phyloP scores from a whole-genome alignment of 2,329 filamentous ascomycete species.

The Incumbomyces lentus region DNA sequence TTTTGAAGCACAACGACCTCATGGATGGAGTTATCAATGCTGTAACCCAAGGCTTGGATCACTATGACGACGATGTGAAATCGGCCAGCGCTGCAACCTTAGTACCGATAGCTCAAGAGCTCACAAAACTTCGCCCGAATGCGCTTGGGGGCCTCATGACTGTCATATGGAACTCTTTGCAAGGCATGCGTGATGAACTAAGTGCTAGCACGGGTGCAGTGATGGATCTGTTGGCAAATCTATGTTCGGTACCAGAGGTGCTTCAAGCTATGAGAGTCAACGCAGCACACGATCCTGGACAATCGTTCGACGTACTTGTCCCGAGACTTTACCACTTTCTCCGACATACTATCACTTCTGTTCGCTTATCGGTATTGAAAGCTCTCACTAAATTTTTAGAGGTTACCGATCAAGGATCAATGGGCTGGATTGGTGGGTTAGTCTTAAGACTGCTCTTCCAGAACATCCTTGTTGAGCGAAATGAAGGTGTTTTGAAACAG shows the following conservation, averaged over 20 bases:
- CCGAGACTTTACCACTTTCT: slow-evolving; percentile 92
- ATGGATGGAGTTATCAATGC: slow-evolving; percentile 87
- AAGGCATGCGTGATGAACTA: slow-evolving; percentile 90
- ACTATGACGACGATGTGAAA: slow-evolving; percentile 88
- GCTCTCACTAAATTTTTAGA: slow-evolving; percentile 87
- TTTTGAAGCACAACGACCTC: slow-evolving; percentile 71
- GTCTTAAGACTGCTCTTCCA: slow-evolving; percentile 85
- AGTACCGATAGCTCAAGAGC: slow-evolving; percentile 90
- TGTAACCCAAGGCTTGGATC: slow-evolving; percentile 88
- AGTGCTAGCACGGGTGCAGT: slow-evolving; percentile 96
- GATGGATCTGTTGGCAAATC: slow-evolving; percentile 92
- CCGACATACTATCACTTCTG: slow-evolving; percentile 91
- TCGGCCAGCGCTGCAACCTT: slow-evolving; percentile 95
- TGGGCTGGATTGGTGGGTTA: slow-evolving; percentile 86
- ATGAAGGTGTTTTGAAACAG: slow-evolving; percentile 67
- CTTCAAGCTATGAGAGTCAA: slow-evolving; percentile 88
- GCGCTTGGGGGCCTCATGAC: slow-evolving; percentile 74
- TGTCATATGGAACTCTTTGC: slow-evolving; percentile 95
- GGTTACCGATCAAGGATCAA: slow-evolving; percentile 66
- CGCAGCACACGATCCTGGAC: slow-evolving; percentile 68
- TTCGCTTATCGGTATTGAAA: slow-evolving; percentile 84
- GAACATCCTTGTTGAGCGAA: slow-evolving; percentile 86
- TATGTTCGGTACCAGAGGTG: slow-evolving; percentile 89
- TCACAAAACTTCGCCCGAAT: slow-evolving; percentile 70
- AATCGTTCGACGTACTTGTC: slow-evolving; percentile 85